Evolutionary conservation across 306 rosid species (phyloP), one percentile per base, ranked within the genome.

Genomic region (Psophocarpus tetragonolobus): DNA sequence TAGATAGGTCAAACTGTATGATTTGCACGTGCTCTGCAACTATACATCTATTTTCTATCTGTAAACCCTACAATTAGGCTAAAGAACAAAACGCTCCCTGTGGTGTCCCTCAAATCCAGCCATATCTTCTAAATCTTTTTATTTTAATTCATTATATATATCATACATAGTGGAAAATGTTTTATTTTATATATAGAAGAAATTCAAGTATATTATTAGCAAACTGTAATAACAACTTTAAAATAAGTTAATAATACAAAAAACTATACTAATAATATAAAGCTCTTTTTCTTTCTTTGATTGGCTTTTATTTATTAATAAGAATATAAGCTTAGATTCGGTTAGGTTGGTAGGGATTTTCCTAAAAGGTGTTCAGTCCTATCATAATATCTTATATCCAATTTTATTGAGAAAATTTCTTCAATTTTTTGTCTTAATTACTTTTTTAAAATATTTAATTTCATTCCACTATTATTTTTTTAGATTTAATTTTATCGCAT

Each of bases 41-140:
- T 72, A 35, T 53, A 38, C 33, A 17, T 24, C 68, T 17, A 2
- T 32, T n/a, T n/a, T n/a, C n/a, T n/a, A n/a, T n/a, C n/a, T n/a
- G n/a, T n/a, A n/a, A 63, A 45, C 54, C 65, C 81, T 53, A 61
- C 14, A 74, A 61, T 50, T 39, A 61, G 33, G 61, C 54, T 54
- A 54, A 56, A 30, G 15, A 65, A 72, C 83, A 35, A 51, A 69
- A 48, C 29, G 4, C 51, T 41, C 78, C 74, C 26, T 47, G 50
- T 67, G 54, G n/a, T 81, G 85, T 69, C 78, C 83, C 74, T 73
- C 67, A 6, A 56, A 76, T 67, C 87, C 80, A 32, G 77, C 61
- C 78, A 48, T 71, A 64, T 84, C 65, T 23, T 74, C 2, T 35
- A 29, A 42, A 8, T 39, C 4, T 18, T 5, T n/a, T n/a, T 35